These are phyloP conservation scores for Phallus indusiatus DNA, from an alignment of 768 basidiomycete species.

Conservation along the genomic window DNA sequence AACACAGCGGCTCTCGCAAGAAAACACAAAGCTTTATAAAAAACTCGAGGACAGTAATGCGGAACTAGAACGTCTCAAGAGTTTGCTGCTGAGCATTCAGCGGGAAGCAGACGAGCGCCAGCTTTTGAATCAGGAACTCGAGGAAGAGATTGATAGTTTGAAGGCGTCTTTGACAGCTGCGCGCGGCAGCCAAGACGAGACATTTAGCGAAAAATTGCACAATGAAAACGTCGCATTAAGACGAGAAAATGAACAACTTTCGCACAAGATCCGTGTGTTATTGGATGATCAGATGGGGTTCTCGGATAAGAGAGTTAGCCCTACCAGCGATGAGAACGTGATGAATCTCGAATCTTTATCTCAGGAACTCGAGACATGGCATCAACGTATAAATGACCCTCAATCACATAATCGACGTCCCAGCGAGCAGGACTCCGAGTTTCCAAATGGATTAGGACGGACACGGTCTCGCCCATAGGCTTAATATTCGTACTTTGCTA, in stretches of 20 bases:
- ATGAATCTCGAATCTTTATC: conserved; percentile 69
- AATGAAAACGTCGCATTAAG: conserved; percentile 71
- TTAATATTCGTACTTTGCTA: background rate
- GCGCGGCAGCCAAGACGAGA: conserved; percentile 69
- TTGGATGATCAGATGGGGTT: conserved; percentile 77
- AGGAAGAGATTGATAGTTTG: conserved; percentile 70
- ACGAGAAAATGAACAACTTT: conserved; percentile 79
- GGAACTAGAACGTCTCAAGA: conserved; percentile 62
- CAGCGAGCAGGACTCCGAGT: conserved; percentile 61
- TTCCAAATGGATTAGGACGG: conserved; percentile 39
- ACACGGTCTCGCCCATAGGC: conserved; percentile 46
- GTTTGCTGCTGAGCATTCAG: conserved; percentile 60
- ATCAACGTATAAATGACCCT: conserved; percentile 72
- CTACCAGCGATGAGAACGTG: conserved; percentile 76
- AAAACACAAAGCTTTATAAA: conserved; percentile 67
- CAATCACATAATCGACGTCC: conserved; percentile 47
- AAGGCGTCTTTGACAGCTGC: conserved; percentile 64
- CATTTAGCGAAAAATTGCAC: conserved; percentile 70
- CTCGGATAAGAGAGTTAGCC: conserved; percentile 52
- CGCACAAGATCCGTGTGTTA: conserved; percentile 84
- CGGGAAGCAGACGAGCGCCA: conserved; percentile 74
- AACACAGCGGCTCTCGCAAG: conserved; percentile 54
- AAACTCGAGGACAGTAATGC: conserved; percentile 68
- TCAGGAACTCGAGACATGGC: conserved; percentile 80
- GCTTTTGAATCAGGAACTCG: conserved; percentile 66